These are phyloP conservation scores for Candida boleticola DNA, from an alignment of 805 yeast species.

Conservation along the genomic window DNA sequence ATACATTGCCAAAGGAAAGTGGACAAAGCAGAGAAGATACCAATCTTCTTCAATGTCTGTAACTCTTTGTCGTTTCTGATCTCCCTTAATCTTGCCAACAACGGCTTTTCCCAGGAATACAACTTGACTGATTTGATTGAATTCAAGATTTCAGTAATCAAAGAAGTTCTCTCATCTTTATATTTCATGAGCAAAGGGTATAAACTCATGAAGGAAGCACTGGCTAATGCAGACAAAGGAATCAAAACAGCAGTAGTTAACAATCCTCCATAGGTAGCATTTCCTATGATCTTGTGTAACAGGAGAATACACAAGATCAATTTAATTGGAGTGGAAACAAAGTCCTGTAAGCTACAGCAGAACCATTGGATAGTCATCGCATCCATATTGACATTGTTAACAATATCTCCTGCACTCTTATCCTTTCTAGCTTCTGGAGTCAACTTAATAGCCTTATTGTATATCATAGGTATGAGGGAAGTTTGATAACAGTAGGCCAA, in stretches of 20 bases:
- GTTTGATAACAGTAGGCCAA: conserved; percentile 10
- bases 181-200: conserved; percentile 20
- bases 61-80: conserved; percentile 27
- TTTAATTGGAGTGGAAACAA: conserved; percentile 13
- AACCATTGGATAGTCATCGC: conserved; percentile 11
- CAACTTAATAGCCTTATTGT: conserved; percentile 15
- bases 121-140: conserved; percentile 28
- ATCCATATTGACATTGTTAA: conserved; percentile 18
- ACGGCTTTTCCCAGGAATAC: conserved; percentile 32
- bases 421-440: conserved; percentile 18
- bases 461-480: conserved; percentile 14
- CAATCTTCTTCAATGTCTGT: conserved; percentile 16
- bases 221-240: conserved; percentile 20
- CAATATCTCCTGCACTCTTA: conserved; percentile 19
- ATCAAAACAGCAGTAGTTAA: conserved; percentile 20
- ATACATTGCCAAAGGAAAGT: conserved; percentile 26
- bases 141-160: conserved; percentile 26
- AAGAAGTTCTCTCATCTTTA: conserved; percentile 25
- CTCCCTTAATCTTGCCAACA: conserved; percentile 20
- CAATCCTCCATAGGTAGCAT: conserved; percentile 26
- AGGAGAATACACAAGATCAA: conserved; percentile 7
- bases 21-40: conserved; percentile 22
- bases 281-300: conserved; percentile 7
- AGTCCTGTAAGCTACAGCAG: conserved; percentile 11
- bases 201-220: conserved; percentile 17